Base-by-base conservation (phyloP, 106 monocot species). In the Acanthochlamys bracteata region DNA sequence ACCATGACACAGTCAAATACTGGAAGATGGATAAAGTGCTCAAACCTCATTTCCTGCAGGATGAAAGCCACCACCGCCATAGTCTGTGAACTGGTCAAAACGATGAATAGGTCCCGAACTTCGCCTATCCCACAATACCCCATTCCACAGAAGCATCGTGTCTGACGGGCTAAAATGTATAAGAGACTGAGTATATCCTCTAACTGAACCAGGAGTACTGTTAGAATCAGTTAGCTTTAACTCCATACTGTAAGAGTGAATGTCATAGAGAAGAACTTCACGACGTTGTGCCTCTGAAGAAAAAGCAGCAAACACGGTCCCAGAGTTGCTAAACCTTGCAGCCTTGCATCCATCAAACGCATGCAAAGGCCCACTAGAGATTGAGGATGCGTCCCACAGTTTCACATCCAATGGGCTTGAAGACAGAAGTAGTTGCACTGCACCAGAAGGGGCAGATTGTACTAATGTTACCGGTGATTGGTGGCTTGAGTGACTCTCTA, bases 11-110 rank as follows among this genome's bases (percentile, higher is more conserved):
- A 45, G 13, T 45, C 24, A 59, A 8, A 59, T 25, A 13, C 7
- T 51, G 0, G 10, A 19, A 7, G 15, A 7, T 3, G 27, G 19
- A 19, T 13, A 9, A 33, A 19, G 39, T 25, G 45, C 20, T 27
- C 65, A 69, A 66, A 98, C 96, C 91, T 98, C 96, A 72, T 98
- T 98, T 25, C 96, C 92, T 39, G 96, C 76, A 63, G 96, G 96
- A 79, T 98, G 96, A 63, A 98, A 98, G 25, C 96, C 96, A 65
- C 91, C 96, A 42, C 96, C 96, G 9, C 96, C 91, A 73, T 85
- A 92, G 65, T 98, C 96, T 3, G 92, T 86, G 68, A 98, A 98
- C 62, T 98, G 91, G 57, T 98, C 96, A 67, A 98, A 92, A 39
- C 83, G 88, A 66, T 88, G 96, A 39, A 98, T 55, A 49, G 82